These are phyloP conservation scores for Novymonas esmeraldas DNA, from an alignment of 208 protist genomes.

Conservation along the genomic window DNA sequence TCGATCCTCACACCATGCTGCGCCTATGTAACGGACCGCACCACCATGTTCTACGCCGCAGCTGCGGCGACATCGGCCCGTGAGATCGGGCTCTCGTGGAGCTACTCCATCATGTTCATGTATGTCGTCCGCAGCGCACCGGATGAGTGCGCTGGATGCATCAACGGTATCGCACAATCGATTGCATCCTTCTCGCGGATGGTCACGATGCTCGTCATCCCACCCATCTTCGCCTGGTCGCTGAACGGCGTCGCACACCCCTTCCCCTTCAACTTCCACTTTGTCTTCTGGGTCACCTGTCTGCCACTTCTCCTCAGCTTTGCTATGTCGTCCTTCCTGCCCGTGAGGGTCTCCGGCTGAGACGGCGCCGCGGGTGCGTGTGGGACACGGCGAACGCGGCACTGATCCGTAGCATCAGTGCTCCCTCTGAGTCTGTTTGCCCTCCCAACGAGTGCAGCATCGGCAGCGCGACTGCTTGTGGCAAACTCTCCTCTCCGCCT, in stretches of 20 bases:
- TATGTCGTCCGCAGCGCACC: conserved; percentile 65
- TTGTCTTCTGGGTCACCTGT: conserved; percentile 55
- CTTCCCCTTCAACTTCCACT: conserved; percentile 61
- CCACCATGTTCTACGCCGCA: conserved; percentile 29
- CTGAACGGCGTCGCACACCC: conserved; percentile 27
- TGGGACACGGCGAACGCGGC: background rate
- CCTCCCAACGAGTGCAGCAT: background rate
- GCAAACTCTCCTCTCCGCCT: no score
- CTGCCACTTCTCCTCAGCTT: conserved; percentile 45
- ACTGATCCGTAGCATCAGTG: no score
- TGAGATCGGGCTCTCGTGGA: conserved; percentile 55
- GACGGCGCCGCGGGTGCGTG: background rate
- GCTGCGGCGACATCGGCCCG: conserved; percentile 34
- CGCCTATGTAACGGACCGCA: conserved; percentile 26
- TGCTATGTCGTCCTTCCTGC: conserved; percentile 28
- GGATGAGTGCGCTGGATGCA: conserved; percentile 45
- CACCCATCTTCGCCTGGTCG: conserved; percentile 74
- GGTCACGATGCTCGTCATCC: conserved; percentile 55
- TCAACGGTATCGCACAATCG: conserved; percentile 69
- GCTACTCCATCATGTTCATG: conserved; percentile 64
- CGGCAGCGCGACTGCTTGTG: no score
- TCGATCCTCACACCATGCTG: conserved; percentile 34
- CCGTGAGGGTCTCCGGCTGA: conserved; percentile 22
- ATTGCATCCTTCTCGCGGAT: conserved; percentile 49
- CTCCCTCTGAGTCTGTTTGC: no score